phyloP scores from a whole-genome alignment of 1,139 yeast species.

The Saccharomyces hybrid region DNA sequence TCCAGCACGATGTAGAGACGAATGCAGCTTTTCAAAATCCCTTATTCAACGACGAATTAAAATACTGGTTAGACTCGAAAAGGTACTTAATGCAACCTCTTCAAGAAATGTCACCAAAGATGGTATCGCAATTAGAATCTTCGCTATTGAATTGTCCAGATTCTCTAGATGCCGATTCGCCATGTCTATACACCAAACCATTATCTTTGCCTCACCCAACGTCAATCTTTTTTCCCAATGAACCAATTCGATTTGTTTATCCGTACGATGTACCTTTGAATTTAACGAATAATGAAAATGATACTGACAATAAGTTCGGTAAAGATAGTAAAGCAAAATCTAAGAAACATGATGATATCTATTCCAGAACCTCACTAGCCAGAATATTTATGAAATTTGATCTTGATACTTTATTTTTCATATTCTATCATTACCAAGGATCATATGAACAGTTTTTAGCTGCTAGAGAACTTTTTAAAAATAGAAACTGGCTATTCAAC shows the following conservation, averaged over 20 bases:
- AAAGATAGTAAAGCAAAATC: constrained; percentile 6
- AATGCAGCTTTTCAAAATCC: constrained; percentile 26
- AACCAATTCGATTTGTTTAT: constrained; percentile 42
- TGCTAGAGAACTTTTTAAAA: constrained; percentile 65
- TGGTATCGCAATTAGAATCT: constrained; percentile 44
- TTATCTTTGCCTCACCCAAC: constrained; percentile 75
- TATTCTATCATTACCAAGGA: constrained; percentile 72
- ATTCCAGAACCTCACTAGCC: constrained; percentile 30
- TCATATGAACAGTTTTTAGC: constrained; percentile 71
- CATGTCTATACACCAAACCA: constrained; percentile 69
- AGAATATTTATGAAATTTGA: constrained; percentile 65
- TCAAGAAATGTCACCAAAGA: constrained; percentile 26
- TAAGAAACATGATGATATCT: constrained; percentile 22
- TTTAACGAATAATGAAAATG: constrained; percentile 8
- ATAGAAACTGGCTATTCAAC: constrained; percentile 84
- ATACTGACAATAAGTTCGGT: not conserved
- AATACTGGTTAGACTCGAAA: constrained; percentile 28
- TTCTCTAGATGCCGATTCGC: constrained; percentile 82
- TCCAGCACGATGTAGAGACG: constrained; percentile 21
- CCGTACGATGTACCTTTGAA: constrained; percentile 33
- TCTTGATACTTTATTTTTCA: constrained; percentile 81
- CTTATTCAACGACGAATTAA: constrained; percentile 27
- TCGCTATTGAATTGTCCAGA: constrained; percentile 89
- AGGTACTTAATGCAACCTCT: constrained; percentile 27
- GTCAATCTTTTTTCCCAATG: constrained; percentile 86